A percentile compares a stretch with the other conserved stretches of the same genome.
Conservation (phyloP, 768 basidiomycete genomes). For the Hydnomerulius pinastri region DNA sequence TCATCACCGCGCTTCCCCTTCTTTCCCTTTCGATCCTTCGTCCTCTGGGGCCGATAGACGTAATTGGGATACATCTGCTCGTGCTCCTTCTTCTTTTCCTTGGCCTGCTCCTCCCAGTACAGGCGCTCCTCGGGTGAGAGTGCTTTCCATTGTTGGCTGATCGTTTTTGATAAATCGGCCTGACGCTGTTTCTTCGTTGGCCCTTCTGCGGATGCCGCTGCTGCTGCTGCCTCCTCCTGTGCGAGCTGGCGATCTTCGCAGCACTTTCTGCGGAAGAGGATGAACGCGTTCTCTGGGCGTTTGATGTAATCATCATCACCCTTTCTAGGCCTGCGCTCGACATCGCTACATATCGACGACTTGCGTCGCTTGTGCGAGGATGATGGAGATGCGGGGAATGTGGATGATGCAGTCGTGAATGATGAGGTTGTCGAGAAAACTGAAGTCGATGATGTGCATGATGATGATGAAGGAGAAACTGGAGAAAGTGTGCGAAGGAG, state of each 20-base stretch:
- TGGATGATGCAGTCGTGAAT: constrained; percentile 32
- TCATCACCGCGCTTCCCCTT: constrained; percentile 41
- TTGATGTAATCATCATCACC: constrained; percentile 85
- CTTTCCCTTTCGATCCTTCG: constrained; percentile 48
- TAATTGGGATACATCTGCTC: constrained; percentile 74
- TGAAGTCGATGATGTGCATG: constrained; percentile 41
- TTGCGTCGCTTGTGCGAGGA: constrained; percentile 54
- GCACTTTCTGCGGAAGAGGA: constrained; percentile 79
- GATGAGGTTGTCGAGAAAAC: constrained; percentile 42
- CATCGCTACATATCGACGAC: constrained; percentile 45
- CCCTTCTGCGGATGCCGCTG: constrained; percentile 21
- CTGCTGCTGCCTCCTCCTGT: constrained; percentile 45
- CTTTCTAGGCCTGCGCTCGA: constrained; percentile 55
- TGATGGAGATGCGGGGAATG: constrained; percentile 34
- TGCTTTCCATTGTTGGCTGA: constrained; percentile 79
- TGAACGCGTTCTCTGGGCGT: constrained; percentile 83
- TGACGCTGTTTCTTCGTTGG: constrained; percentile 73
- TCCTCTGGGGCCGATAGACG: constrained; percentile 75
- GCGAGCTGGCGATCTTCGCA: constrained; percentile 69
- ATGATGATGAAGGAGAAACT: constrained; percentile 29
- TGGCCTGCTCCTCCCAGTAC: constrained; percentile 76
- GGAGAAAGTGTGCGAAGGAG: constrained; percentile 45
- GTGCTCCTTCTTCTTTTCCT: constrained; percentile 80
- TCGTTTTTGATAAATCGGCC: constrained; percentile 79
- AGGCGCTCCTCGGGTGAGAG: constrained; percentile 64